Conservation (phyloP, 768 basidiomycete species). For the Sutorius australiensis region DNA sequence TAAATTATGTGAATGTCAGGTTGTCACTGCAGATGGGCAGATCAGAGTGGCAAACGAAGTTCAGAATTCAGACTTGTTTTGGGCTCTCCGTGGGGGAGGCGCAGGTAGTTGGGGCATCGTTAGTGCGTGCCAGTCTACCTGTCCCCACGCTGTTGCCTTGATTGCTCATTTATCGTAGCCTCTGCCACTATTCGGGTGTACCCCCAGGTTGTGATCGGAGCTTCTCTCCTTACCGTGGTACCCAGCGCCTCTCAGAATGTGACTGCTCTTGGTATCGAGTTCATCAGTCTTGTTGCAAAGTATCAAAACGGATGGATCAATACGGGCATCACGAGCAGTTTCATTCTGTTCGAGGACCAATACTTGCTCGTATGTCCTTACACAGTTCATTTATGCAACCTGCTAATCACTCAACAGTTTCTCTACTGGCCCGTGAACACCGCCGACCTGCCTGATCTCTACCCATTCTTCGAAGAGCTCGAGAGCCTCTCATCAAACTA, state of each 20-base stretch:
- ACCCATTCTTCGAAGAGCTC: slow-evolving; percentile 19
- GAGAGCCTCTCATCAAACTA: slow-evolving; percentile 11
- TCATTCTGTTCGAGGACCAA: background rate
- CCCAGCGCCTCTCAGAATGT: slow-evolving; percentile 10
- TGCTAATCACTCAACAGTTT: slow-evolving; percentile 1
- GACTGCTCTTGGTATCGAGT: slow-evolving; percentile 14
- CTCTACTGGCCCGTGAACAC: slow-evolving; percentile 13
- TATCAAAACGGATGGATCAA: slow-evolving; percentile 15
- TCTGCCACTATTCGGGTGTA: slow-evolving; percentile 16
- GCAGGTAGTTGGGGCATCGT: slow-evolving; percentile 50
- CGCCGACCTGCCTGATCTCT: slow-evolving; percentile 5
- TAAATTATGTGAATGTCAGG: background rate
- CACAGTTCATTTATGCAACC: background rate
- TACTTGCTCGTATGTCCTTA: slow-evolving; percentile 14
- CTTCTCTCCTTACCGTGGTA: slow-evolving; percentile 9
- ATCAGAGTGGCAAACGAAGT: slow-evolving; percentile 38
- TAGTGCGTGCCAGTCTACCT: slow-evolving; percentile 14
- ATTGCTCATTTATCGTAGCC: slow-evolving; percentile 2
- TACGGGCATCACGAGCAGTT: slow-evolving; percentile 9
- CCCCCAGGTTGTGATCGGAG: slow-evolving; percentile 10
- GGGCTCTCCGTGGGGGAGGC: slow-evolving; percentile 52
- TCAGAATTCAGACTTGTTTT: slow-evolving; percentile 47
- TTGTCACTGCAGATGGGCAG: slow-evolving; percentile 42
- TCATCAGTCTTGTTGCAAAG: slow-evolving; percentile 17
- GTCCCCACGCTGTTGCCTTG: background rate